Conservation (phyloP, 345 rosid genomes). For the Gossypium longicalyx region DNA sequence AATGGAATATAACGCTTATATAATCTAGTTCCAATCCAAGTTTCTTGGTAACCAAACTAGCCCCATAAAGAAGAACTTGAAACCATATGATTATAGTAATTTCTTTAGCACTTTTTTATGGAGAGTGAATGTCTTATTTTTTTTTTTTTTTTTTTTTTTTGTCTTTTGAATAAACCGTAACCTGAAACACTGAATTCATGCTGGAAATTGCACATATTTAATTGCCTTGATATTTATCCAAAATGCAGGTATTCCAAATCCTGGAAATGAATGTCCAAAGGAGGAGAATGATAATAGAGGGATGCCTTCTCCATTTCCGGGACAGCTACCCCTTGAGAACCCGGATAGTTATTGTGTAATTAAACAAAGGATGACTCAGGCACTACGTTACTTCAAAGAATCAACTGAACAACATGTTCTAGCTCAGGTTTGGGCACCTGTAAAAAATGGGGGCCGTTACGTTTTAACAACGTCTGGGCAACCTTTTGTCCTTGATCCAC, state of each 20-base stretch:
- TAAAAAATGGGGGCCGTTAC: constrained; percentile 46
- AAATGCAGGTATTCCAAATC: constrained; percentile 44
- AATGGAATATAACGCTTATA: not conserved
- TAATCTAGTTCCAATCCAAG: not conserved
- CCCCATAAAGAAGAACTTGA: not conserved
- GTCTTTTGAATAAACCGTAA: too few relatives aligned
- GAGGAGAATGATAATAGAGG: constrained; percentile 35
- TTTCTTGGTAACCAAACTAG: not conserved
- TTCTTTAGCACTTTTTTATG: not conserved
- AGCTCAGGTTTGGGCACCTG: constrained; percentile 95
- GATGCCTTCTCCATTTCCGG: constrained; percentile 45
- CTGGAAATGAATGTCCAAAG: constrained; percentile 28
- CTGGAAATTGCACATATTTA: not conserved
- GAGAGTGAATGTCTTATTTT: too few relatives aligned
- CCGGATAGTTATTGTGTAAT: constrained; percentile 58
- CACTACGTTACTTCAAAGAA: constrained; percentile 80
- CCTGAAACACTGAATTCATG: not conserved
- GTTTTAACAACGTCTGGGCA: constrained; percentile 85
- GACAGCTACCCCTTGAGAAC: constrained; percentile 47
- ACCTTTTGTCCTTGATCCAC: constrained; percentile 81
- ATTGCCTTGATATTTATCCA: constrained; percentile 6
- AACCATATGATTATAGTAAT: not conserved
- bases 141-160: not conserved
- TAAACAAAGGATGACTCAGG: constrained; percentile 86
- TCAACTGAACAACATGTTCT: constrained; percentile 77